phyloP scores from a whole-genome alignment of 2,329 filamentous ascomycete genomes.

The Waltergamsia citrina region DNA sequence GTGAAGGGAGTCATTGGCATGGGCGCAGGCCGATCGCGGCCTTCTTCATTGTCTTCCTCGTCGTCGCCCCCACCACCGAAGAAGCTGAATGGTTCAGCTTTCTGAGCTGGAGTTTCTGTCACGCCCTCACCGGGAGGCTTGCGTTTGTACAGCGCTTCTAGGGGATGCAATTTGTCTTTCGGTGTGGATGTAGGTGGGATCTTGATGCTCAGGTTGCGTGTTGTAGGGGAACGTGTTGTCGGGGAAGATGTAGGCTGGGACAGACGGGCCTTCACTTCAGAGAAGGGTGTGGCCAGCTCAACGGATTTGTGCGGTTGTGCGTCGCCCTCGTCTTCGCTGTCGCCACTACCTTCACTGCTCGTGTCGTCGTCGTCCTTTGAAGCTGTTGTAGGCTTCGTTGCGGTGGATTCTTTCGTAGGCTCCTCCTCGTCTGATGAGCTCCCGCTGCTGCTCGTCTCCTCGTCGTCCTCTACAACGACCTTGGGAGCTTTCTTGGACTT shows the following conservation, averaged over 20 bases:
- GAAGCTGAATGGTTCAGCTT: constrained; percentile 65
- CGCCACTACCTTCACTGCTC: constrained; percentile 4
- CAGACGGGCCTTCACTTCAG: constrained; percentile 20
- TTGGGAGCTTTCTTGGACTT: constrained; percentile 13
- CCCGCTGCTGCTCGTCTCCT: constrained; percentile 29
- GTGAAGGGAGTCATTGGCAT: constrained; percentile 76
- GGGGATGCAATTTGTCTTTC: constrained; percentile 61
- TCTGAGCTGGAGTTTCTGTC: constrained; percentile 16
- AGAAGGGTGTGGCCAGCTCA: constrained; percentile 8
- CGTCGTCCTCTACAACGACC: constrained; percentile 15
- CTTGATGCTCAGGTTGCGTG: constrained; percentile 43
- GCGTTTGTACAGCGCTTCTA: constrained; percentile 88
- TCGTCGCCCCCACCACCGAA: constrained; percentile 46
- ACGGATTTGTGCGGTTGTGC: constrained; percentile 1
- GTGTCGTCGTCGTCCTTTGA: constrained; percentile 8
- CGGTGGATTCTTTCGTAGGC: constrained; percentile 10
- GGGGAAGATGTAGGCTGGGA: constrained; percentile 35
- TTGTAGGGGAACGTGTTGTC: constrained; percentile 38
- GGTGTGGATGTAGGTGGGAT: constrained; percentile 39
- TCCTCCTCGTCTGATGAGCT: constrained; percentile 22
- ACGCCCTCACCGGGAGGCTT: constrained; percentile 34
- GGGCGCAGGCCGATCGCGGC: constrained; percentile 15
- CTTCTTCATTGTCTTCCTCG: constrained; percentile 30
- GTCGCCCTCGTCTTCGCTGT: constrained; percentile 8
- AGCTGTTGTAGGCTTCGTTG: constrained; percentile 8